These are phyloP conservation scores for Conticribra weissflogii DNA, from an alignment of 108 stramenopile species.

Conservation along the genomic window DNA sequence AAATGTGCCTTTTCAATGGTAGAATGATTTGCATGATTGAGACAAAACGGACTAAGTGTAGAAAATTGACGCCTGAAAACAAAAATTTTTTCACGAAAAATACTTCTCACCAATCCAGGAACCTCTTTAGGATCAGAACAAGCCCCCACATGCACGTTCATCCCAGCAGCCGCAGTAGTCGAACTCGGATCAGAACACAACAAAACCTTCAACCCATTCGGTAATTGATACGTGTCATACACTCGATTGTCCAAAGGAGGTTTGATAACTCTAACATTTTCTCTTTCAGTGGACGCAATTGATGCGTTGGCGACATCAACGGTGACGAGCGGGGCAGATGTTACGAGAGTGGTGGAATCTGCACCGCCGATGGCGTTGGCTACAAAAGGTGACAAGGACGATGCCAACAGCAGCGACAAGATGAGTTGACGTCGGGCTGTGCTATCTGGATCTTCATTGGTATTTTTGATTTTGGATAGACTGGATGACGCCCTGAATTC, in stretches of 20 bases:
- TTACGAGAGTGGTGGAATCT: neutral
- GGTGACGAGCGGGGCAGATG: neutral
- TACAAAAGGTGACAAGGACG: conserved; percentile 17
- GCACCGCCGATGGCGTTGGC: conserved; percentile 1
- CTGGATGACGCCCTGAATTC: too few relatives aligned
- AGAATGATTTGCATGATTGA: neutral
- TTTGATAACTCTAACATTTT: conserved; percentile 50
- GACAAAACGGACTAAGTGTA: neutral
- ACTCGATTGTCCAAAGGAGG: conserved; percentile 76
- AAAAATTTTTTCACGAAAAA: neutral
- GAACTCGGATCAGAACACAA: conserved; percentile 86
- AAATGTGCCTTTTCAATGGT: conserved; percentile 42
- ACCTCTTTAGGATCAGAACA: conserved; percentile 84
- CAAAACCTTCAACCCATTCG: conserved; percentile 73
- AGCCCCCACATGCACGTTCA: conserved; percentile 93
- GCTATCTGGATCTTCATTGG: conserved; percentile 30
- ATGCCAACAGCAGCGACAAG: conserved; percentile 54
- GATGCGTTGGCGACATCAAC: conserved; percentile 9
- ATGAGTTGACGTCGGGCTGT: conserved; percentile 52
- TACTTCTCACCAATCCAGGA: conserved; percentile 82
- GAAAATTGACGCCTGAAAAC: neutral
- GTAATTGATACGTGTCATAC: conserved; percentile 59
- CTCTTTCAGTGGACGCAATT: conserved; percentile 2
- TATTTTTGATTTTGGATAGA: neutral
- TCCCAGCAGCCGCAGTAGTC: conserved; percentile 82